Evolutionary conservation across 805 yeast species (phyloP), one percentile per base, ranked within the genome.

Genomic region (Schizosaccharomyces cryophilus): DNA sequence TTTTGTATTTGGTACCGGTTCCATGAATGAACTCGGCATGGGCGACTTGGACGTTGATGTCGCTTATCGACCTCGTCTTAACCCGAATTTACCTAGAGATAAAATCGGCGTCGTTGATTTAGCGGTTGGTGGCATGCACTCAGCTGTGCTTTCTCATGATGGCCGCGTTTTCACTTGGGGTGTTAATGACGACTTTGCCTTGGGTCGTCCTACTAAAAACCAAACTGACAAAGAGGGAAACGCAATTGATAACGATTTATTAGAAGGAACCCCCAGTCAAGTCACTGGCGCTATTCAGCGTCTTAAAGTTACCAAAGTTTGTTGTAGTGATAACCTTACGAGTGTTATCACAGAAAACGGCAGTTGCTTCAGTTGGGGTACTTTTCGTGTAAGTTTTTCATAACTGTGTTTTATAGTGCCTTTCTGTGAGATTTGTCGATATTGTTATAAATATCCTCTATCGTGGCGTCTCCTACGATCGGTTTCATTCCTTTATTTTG

Each of bases 131-230:
- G 99, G 98, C 60, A 90, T 93, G 84, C 99, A 93, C 69, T 80
- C 85, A 0, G 69, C 93, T 56, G 96, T 90, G 0, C 72, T 90
- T 60, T 96, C 88, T 69, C 71, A 79, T 48, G 74, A 80, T 19
- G 87, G 87, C 65, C 76, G 79, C 62, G 72, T 93, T n/a, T 93
- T 96, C 96, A 85, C 96, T 2, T 93, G 99, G 99, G 99, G 99
- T 62, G 85, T 86, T 58, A 93, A 93, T 66, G 99, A 93, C 68
- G 82, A 88, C 63, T 87, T 84, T 45, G 96, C 86, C 3, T 75
- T 93, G 55, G 98, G 97, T 21, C 81, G 99, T 70, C 86, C 84
- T 66, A 77, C 86, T 0, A 68, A 75, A 26, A 95, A 84, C 64
- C 66, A 64, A 21, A 75, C 77, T 30, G 73, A 86, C 62, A 83